Evolutionary conservation across 257 asterid genomes (phyloP).

Genomic region (Salvia miltiorrhiza): DNA sequence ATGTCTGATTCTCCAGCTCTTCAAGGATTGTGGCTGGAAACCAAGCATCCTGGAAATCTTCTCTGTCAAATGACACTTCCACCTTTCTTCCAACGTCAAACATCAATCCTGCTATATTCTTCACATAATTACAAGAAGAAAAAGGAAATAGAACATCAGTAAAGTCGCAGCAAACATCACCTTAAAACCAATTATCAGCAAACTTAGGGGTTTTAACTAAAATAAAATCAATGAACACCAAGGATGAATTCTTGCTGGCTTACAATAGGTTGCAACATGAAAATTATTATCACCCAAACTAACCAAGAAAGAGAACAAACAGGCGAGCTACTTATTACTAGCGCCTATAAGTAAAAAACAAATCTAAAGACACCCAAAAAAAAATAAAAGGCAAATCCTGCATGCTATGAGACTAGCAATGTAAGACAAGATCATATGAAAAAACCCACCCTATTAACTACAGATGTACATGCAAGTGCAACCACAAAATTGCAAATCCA

Average conservation of each 20-base stretch:
- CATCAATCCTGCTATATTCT: slow-evolving; percentile 55
- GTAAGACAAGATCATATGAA: background rate
- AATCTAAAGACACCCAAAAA: background rate
- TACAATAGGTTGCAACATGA: background rate
- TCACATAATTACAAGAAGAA: slow-evolving; percentile 29
- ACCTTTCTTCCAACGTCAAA: slow-evolving; percentile 59
- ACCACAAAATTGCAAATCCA: background rate
- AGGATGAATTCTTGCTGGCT: background rate
- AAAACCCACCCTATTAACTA: background rate
- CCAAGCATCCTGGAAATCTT: slow-evolving; percentile 53
- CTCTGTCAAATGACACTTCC: slow-evolving; percentile 58
- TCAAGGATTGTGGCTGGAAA: slow-evolving; percentile 47
- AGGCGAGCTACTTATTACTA: background rate
- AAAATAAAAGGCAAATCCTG: background rate
- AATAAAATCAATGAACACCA: background rate
- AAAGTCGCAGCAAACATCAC: slow-evolving; percentile 1
- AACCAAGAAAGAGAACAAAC: background rate
- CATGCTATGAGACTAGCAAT: background rate
- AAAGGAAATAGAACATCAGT: slow-evolving; percentile 5
- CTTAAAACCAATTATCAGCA: background rate
- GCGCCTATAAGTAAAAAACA: background rate
- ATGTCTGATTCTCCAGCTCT: slow-evolving; percentile 37
- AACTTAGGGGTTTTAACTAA: background rate
- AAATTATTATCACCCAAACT: background rate
- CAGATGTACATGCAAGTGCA: background rate